phyloP scores from a whole-genome alignment of 768 basidiomycete genomes.

The Leucosporidium yakuticum region DNA sequence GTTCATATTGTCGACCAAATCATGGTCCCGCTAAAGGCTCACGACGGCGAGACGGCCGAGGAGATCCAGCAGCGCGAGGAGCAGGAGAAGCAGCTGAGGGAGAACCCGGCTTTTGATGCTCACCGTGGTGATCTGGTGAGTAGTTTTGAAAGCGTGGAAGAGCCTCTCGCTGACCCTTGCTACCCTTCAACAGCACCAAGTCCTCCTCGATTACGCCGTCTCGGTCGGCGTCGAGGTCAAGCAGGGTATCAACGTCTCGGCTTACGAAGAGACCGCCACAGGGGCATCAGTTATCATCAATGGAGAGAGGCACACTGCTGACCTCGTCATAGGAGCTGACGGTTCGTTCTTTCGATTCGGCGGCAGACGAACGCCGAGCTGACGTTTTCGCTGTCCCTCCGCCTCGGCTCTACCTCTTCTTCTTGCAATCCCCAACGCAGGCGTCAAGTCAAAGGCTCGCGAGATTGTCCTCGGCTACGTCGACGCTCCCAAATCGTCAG shows the following conservation, averaged over 20 bases:
- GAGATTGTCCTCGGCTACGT: constrained; percentile 23
- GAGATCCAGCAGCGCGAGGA: constrained; percentile 23
- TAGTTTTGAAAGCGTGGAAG: too few relatives aligned
- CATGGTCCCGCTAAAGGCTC: neutral
- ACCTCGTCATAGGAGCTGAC: constrained; percentile 39
- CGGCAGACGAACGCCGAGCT: too few relatives aligned
- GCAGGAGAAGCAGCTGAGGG: too few relatives aligned
- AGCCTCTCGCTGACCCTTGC: too few relatives aligned
- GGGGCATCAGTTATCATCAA: constrained; percentile 31
- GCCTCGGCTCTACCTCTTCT: too few relatives aligned
- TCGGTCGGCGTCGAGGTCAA: constrained; percentile 17
- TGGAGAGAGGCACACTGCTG: constrained; percentile 30
- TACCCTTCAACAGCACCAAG: constrained; percentile 7
- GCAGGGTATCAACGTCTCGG: constrained; percentile 32
- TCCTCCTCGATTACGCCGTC: constrained; percentile 36
- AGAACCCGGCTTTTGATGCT: constrained; percentile 36
- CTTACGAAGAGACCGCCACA: constrained; percentile 32
- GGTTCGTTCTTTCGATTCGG: neutral
- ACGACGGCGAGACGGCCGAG: constrained; percentile 20
- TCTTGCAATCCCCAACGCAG: too few relatives aligned
- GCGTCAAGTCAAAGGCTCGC: constrained; percentile 18
- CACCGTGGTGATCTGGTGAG: constrained; percentile 39
- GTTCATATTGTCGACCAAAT: constrained; percentile 34
- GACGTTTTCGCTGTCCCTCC: too few relatives aligned
- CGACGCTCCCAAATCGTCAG: constrained; percentile 18